These are phyloP conservation scores for Piloderma croceum DNA, from an alignment of 768 basidiomycete species.

Conservation along the genomic window DNA sequence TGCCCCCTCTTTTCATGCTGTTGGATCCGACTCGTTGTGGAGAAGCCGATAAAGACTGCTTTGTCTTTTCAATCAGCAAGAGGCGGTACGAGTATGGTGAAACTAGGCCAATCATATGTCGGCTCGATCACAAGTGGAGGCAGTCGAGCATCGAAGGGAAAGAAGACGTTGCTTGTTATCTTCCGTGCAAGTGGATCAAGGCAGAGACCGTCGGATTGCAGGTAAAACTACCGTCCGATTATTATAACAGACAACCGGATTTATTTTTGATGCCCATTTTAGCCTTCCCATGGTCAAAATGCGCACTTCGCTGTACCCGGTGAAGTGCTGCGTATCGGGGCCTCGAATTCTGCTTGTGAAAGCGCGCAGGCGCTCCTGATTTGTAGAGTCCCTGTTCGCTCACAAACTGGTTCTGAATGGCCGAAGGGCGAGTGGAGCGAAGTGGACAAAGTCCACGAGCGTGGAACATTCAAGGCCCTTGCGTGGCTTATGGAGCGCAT, in stretches of 20 bases:
- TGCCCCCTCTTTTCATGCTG: slow-evolving; percentile 71
- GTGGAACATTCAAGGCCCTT: slow-evolving; percentile 69
- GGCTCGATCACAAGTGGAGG: slow-evolving; percentile 72
- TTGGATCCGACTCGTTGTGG: slow-evolving; percentile 83
- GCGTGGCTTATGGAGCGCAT: slow-evolving; percentile 88
- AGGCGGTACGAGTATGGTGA: slow-evolving; percentile 79
- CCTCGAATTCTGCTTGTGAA: slow-evolving; percentile 58
- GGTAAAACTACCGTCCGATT: slow-evolving; percentile 35
- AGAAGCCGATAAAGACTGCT: slow-evolving; percentile 68
- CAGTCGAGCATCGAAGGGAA: slow-evolving; percentile 50
- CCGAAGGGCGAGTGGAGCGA: slow-evolving; percentile 66
- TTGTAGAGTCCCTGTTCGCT: slow-evolving; percentile 66
- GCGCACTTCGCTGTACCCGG: slow-evolving; percentile 66
- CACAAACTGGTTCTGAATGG: slow-evolving; percentile 77
- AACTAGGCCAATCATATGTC: slow-evolving; percentile 69
- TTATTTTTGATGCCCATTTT: slow-evolving; percentile 6
- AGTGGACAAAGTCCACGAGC: slow-evolving; percentile 83
- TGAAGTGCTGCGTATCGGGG: slow-evolving; percentile 43
- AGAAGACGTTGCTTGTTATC: slow-evolving; percentile 47
- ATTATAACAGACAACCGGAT: too few relatives aligned
- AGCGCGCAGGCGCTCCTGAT: slow-evolving; percentile 75
- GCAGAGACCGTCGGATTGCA: slow-evolving; percentile 44
- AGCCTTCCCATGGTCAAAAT: slow-evolving; percentile 50
- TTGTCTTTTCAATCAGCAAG: slow-evolving; percentile 78
- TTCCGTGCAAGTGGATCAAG: slow-evolving; percentile 63